Conservation (phyloP, 352 stramenopile species). For the Globisporangium polare region DNA sequence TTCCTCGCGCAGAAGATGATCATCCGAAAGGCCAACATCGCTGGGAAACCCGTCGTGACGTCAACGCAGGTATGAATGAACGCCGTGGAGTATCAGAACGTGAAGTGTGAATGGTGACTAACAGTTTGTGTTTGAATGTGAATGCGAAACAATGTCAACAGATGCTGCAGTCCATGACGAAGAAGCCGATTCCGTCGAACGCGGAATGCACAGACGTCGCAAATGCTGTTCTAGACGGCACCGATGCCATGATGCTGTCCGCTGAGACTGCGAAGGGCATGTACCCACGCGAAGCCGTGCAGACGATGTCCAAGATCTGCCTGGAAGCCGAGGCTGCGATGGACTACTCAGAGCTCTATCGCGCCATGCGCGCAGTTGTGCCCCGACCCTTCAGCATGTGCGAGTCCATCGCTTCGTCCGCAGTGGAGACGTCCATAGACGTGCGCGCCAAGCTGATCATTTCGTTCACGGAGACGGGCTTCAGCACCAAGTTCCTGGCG, state of each 20-base stretch:
- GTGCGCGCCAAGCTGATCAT: conserved; percentile 96
- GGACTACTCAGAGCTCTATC: conserved; percentile 73
- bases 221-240: conserved; percentile 99
- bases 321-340: conserved; percentile 87
- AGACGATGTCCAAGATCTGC: conserved; percentile 94
- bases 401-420: conserved; percentile 96
- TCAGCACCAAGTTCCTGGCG: conserved; percentile 92
- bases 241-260: conserved; percentile 99
- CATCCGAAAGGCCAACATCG: conserved; percentile 95
- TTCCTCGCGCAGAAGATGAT: conserved; percentile 99
- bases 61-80: conserved; percentile 58
- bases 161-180: conserved; percentile 99
- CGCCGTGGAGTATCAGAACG: too few relatives aligned
- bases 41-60: conserved; percentile 98
- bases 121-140: neutral
- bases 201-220: conserved; percentile 99
- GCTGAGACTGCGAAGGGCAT: conserved; percentile 98
- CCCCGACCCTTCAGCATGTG: conserved; percentile 55
- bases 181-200: conserved; percentile 95
- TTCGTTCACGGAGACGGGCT: conserved; percentile 95
- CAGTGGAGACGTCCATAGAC: conserved; percentile 97
- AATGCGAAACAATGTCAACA: conserved; percentile 35
- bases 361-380: conserved; percentile 39
- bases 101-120: too few relatives aligned
- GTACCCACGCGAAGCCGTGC: conserved; percentile 94